Percentiles rank a stretch among this genome's conserved stretches.
Evolutionary conservation across 495 filamentous ascomycete species (phyloP).

Genomic region (Tetracladium setigerum): DNA sequence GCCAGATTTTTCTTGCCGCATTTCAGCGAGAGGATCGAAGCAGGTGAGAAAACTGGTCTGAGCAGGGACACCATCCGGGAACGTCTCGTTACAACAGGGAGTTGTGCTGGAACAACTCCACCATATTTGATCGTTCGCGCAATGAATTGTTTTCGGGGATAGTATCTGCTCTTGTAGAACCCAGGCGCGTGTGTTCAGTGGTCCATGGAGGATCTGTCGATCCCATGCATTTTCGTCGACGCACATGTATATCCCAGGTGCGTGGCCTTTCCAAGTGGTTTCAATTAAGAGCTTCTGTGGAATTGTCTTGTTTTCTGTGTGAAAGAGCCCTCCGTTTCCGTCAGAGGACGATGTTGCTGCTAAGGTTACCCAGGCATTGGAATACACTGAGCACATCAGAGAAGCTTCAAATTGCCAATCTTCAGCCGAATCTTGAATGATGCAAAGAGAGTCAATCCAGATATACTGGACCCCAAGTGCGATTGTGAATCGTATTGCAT

Average conservation of each 20-base stretch:
- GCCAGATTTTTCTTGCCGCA: constrained; percentile 2
- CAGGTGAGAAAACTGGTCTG: no score
- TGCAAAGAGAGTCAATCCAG: constrained; percentile 16
- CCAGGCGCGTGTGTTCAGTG: constrained; percentile 5
- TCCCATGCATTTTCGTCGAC: no score
- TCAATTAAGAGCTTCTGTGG: no score
- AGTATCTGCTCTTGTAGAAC: constrained; percentile 4
- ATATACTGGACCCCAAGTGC: background rate
- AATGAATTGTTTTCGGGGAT: constrained; percentile 3
- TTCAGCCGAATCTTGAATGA: constrained; percentile 26
- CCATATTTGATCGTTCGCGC: background rate
- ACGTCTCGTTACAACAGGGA: no score
- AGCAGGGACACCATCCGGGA: no score
- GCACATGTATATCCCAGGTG: no score
- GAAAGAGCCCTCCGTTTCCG: background rate
- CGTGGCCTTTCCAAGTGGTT: no score
- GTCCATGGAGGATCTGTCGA: background rate
- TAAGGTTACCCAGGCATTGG: background rate
- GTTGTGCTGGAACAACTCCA: constrained; percentile 1
- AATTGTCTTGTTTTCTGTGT: no score
- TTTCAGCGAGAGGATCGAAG: no score
- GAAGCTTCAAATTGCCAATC: constrained; percentile 19
- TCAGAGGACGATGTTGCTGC: background rate
- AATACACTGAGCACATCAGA: constrained; percentile 21
- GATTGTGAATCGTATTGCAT: background rate